These are phyloP conservation scores for Artemisia argyi DNA, from an alignment of 129 eudicot species.

Conservation along the genomic window DNA sequence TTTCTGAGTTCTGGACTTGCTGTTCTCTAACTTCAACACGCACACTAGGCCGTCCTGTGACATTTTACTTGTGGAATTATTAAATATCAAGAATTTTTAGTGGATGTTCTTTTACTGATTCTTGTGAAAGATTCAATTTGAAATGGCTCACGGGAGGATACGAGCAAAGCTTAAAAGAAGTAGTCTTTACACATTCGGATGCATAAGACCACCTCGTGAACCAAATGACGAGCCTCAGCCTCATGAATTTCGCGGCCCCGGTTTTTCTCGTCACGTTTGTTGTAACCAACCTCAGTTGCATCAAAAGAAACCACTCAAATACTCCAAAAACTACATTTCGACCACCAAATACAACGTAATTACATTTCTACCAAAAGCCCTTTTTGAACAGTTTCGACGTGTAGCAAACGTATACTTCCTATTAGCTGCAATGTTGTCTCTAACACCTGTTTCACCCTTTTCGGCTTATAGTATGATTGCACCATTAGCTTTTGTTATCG, in stretches of 20 bases:
- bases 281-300: conserved; percentile 84
- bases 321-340: conserved; percentile 76
- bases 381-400: conserved; percentile 95
- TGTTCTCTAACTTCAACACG: conserved; percentile 18
- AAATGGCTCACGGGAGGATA: conserved; percentile 80
- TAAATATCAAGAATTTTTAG: conserved; percentile 15
- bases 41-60: background rate
- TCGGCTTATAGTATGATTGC: conserved; percentile 87
- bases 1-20: conserved; percentile 14
- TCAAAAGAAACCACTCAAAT: conserved; percentile 71
- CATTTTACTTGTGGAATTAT: conserved; percentile 4
- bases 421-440: conserved; percentile 72
- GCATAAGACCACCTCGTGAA: conserved; percentile 44
- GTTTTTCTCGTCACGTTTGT: conserved; percentile 67
- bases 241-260: conserved; percentile 64
- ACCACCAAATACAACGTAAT: conserved; percentile 89
- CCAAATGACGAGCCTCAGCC: conserved; percentile 60
- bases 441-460: conserved; percentile 85
- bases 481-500: conserved; percentile 83
- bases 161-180: conserved; percentile 80
- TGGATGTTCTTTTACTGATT: conserved; percentile 23
- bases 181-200: conserved; percentile 81
- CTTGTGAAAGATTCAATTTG: background rate
- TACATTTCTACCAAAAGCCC: conserved; percentile 88
- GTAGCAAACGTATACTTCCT: conserved; percentile 95